phyloP scores from a whole-genome alignment of 345 rosid species.

The Microthlaspi erraticum region DNA sequence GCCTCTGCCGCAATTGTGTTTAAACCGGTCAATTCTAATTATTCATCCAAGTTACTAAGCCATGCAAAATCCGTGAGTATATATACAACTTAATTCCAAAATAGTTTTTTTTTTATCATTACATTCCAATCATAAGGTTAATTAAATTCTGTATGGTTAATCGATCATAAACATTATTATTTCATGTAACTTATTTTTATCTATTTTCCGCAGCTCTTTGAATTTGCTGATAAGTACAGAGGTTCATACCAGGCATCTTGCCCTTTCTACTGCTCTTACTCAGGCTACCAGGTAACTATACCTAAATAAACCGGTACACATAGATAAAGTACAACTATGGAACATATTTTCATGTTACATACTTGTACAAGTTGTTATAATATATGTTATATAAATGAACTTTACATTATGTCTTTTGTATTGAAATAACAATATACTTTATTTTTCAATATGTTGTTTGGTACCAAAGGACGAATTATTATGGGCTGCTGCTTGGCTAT shows the following conservation, averaged over 20 bases:
- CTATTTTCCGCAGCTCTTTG: conserved; percentile 58
- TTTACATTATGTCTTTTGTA: not conserved
- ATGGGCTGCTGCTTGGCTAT: conserved; percentile 84
- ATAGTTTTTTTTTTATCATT: not conserved
- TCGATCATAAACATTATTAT: not conserved
- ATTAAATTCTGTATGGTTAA: not conserved
- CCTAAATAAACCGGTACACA: conserved; percentile 3
- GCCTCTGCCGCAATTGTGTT: conserved; percentile 81
- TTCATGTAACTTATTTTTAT: not conserved
- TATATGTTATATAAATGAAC: not conserved
- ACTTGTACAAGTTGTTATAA: too few species aligned
- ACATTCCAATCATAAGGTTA: not conserved
- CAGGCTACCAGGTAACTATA: conserved; percentile 77
- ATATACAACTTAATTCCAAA: not conserved
- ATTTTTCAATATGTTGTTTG: conserved; percentile 17
- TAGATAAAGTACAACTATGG: not conserved
- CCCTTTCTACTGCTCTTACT: conserved; percentile 91
- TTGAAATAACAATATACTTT: conserved; percentile 11
- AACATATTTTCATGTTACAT: conserved; percentile 11
- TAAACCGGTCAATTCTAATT: conserved; percentile 52
- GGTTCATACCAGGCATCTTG: conserved; percentile 72
- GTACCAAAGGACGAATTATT: conserved; percentile 69
- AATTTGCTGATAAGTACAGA: conserved; percentile 73
- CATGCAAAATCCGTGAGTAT: conserved; percentile 64
- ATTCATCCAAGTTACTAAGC: conserved; percentile 59